These are phyloP conservation scores for Tylopilus sp. DNA, from an alignment of 768 basidiomycete genomes.

Conservation along the genomic window DNA sequence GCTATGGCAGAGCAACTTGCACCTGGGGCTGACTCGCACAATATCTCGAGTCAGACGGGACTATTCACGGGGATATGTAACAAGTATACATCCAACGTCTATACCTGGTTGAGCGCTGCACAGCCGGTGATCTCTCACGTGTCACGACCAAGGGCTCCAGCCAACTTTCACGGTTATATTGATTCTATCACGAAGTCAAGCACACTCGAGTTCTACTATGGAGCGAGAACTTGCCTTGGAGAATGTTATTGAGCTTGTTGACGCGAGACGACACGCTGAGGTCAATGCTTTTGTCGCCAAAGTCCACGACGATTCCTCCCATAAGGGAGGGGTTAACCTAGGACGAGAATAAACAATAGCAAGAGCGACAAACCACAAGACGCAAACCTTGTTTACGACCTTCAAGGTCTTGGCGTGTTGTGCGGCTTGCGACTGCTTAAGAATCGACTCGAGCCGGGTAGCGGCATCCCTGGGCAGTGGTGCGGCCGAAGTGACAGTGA, in stretches of 20 bases:
- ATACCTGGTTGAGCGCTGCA: constrained; percentile 4
- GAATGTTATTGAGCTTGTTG: constrained; percentile 87
- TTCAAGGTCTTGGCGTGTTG: constrained; percentile 86
- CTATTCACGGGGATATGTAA: constrained; percentile 1
- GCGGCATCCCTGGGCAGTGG: constrained; percentile 77
- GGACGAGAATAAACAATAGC: constrained; percentile 8
- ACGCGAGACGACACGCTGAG: constrained; percentile 92
- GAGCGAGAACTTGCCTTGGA: constrained; percentile 62
- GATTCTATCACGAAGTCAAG: constrained; percentile 23
- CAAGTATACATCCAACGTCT: constrained; percentile 10
- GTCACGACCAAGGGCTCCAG: background rate
- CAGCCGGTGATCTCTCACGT: background rate
- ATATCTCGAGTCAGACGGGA: background rate
- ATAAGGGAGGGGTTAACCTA: constrained; percentile 93
- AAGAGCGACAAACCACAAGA: background rate
- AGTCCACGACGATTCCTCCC: constrained; percentile 92
- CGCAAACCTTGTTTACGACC: constrained; percentile 82
- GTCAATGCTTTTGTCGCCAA: constrained; percentile 98
- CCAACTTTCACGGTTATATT: constrained; percentile 15
- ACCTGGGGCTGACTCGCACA: background rate
- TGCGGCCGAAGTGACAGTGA: constrained; percentile 84
- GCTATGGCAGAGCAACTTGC: background rate
- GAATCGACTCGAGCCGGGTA: constrained; percentile 72
- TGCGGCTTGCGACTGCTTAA: constrained; percentile 85
- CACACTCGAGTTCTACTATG: background rate